Evolutionary conservation across 768 basidiomycete species (phyloP).

Genomic region (Peribolospora kevripleyi): DNA sequence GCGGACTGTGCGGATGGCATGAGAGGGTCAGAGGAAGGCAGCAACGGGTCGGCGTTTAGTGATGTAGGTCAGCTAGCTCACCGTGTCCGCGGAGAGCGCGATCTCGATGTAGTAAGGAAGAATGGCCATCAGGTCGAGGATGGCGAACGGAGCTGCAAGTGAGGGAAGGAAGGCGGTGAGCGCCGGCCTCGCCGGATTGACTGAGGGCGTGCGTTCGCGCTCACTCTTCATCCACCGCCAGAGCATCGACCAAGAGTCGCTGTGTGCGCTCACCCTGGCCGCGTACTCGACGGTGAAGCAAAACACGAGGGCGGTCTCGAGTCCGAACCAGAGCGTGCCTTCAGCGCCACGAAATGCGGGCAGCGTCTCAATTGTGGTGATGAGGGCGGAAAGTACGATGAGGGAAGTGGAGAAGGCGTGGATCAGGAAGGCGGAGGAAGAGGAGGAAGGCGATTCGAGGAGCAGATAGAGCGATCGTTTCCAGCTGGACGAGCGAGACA

Average conservation of each 20-base stretch:
- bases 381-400: constrained; percentile 47
- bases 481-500: constrained; percentile 21
- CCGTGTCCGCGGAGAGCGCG: constrained; percentile 59
- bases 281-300: constrained; percentile 71
- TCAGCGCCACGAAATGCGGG: constrained; percentile 47
- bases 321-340: constrained; percentile 54
- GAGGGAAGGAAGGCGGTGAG: background rate
- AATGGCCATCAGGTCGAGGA: constrained; percentile 65
- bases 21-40: background rate
- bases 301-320: constrained; percentile 61
- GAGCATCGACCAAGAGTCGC: constrained; percentile 36
- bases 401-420: constrained; percentile 45
- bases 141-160: constrained; percentile 34
- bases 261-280: constrained; percentile 37
- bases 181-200: background rate
- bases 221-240: no score
- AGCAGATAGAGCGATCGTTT: constrained; percentile 42
- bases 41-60: background rate
- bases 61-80: constrained; percentile 19
- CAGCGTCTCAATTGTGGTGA: constrained; percentile 57
- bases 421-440: constrained; percentile 45
- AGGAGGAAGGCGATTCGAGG: constrained; percentile 57
- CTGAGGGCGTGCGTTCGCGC: background rate
- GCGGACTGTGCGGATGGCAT: constrained; percentile 31
- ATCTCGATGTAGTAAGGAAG: constrained; percentile 75